These are phyloP conservation scores for Rhododendron ferrugineum DNA, from an alignment of 148 eudicot species.

Conservation along the genomic window DNA sequence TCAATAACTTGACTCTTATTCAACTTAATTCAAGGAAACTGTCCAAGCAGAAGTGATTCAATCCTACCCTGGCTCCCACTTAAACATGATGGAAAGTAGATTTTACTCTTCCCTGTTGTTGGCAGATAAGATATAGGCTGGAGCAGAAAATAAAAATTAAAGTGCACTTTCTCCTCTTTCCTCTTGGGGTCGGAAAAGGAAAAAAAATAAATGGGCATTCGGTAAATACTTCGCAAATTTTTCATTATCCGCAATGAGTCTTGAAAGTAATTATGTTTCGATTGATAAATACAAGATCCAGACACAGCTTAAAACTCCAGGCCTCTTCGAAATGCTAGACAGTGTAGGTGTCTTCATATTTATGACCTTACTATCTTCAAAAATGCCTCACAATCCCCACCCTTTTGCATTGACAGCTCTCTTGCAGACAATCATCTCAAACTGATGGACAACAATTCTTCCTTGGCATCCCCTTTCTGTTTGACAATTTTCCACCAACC, in stretches of 20 bases:
- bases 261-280: not conserved
- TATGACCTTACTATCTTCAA: not conserved
- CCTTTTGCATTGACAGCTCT: not conserved
- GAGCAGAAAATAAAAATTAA: not conserved
- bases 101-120: not conserved
- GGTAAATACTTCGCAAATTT: no score
- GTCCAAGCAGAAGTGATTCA: not conserved
- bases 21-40: not conserved
- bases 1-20: not conserved
- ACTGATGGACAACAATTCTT: not conserved
- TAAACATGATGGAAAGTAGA: not conserved
- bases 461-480: not conserved
- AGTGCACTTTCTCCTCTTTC: not conserved
- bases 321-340: not conserved
- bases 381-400: not conserved
- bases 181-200: not conserved
- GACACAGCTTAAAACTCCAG: not conserved
- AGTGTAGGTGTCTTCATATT: not conserved
- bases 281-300: not conserved
- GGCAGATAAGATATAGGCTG: not conserved
- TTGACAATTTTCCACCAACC: not conserved
- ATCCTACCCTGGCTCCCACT: not conserved
- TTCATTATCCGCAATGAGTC: not conserved
- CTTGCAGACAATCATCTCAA: constrained; percentile 4
- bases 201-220: not conserved